Percentiles rank a stretch among this genome's conserved stretches.
Evolutionary conservation across 176 grass and related monocot genomes (phyloP).

Genomic region (Avena insularis): DNA sequence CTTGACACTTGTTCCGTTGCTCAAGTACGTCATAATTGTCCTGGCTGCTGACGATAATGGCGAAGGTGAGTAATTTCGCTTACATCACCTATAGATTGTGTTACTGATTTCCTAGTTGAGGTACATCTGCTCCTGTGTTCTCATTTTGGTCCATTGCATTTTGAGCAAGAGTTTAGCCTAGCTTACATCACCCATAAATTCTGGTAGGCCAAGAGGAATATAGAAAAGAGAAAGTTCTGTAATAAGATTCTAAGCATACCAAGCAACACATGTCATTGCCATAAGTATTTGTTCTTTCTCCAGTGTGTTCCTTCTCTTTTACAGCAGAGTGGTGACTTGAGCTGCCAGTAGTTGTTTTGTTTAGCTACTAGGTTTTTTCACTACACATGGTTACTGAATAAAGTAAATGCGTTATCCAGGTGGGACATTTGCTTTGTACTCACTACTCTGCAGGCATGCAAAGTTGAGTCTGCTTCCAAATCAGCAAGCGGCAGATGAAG

Average conservation of each 20-base stretch:
- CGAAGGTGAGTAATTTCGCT: conserved; percentile 52
- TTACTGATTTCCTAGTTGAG: neutral
- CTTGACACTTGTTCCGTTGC: conserved; percentile 59
- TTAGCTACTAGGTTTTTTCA: neutral
- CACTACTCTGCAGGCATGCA: conserved; percentile 75
- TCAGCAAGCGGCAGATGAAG: conserved; percentile 77
- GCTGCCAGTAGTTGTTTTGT: neutral
- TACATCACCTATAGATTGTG: neutral
- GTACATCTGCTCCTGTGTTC: neutral
- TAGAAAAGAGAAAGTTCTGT: neutral
- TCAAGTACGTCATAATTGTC: conserved; percentile 72
- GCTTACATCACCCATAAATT: neutral
- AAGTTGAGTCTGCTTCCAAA: conserved; percentile 79
- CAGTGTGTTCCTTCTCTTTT: neutral
- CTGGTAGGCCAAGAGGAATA: neutral
- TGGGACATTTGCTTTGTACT: conserved; percentile 72
- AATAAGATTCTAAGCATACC: neutral
- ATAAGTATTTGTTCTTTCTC: conserved; percentile 6
- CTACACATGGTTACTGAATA: conserved; percentile 12
- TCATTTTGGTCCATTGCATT: neutral
- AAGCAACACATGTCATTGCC: neutral
- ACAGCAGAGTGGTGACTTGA: neutral
- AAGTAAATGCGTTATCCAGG: conserved; percentile 45
- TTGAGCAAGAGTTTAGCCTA: neutral
- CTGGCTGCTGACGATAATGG: conserved; percentile 67